Base-by-base conservation (phyloP, 1,284 basidiomycete genomes). In the Ustilago hordei region DNA sequence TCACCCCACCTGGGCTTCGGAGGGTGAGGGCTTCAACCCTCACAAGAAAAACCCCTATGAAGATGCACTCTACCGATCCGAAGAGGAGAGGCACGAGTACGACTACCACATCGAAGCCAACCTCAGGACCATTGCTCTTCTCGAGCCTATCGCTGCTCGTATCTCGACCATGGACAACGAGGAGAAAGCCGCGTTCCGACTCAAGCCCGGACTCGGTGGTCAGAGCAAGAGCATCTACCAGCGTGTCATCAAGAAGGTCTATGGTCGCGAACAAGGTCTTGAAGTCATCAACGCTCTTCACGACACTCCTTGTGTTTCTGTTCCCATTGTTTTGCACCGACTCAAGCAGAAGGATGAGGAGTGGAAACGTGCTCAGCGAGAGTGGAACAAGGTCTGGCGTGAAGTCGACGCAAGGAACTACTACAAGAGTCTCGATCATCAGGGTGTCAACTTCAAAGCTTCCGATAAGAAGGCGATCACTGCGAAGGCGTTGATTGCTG, bases 11-110 rank as follows among this genome's bases (percentile, higher is more conserved):
- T 98, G 95, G 94, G 94, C 94, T 19, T 92, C 92, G 28, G 98
- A 96, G 70, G 97, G 98, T 82, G 94, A 97, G 79, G 91, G 93
- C 1, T 98, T 98, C 87, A 91, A 95, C 67, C 91, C 95, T 6
- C 95, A 98, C 87, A 96, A 96, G 89, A 98, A 98, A 89, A 99
- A 98, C 86, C 90, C 91, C 3, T 98, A 94, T 86, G 97, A 99
- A 87, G 95, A 98, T 83, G 93, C 94, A 0, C 89, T 99, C 64
- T 95, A 99, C 88, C 94, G 94, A 86, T 93, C 93, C 80, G 97
- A 99, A 87, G 97, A 99, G 86, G 97, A 99, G 86, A 91, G 97
- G 32, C 95, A 98, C 88, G 97, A 99, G 87, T 99, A 95, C 87
- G 95, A 98, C 84, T 96, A 97, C 80, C 93, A 97, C 84, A 91